phyloP scores from a whole-genome alignment of 306 rosid genomes.

The Inga oerstediana region DNA sequence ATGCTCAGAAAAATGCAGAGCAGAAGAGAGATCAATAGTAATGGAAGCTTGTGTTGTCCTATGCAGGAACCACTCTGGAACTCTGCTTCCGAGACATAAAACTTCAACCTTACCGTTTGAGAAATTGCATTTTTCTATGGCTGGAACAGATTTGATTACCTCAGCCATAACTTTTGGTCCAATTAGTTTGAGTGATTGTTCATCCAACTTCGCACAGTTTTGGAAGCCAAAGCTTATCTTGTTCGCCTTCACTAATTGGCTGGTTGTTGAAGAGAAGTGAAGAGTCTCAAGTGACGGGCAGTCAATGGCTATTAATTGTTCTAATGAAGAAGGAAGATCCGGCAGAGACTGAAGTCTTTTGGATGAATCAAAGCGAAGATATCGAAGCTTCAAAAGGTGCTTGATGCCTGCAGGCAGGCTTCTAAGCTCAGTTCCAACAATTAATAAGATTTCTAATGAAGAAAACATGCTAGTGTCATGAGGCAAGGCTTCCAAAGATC shows the following conservation, averaged over 20 bases:
- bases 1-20: background rate
- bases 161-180: background rate
- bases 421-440: background rate
- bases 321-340: background rate
- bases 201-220: background rate
- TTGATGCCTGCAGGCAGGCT: background rate
- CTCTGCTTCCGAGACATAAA: background rate
- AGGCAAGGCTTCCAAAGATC: background rate
- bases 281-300: background rate
- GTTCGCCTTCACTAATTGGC: background rate
- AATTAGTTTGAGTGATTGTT: background rate
- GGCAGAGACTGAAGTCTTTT: slow-evolving; percentile 8
- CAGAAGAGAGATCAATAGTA: background rate
- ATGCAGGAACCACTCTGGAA: background rate
- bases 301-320: background rate
- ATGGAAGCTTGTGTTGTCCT: background rate
- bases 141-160: background rate
- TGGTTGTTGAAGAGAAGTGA: background rate
- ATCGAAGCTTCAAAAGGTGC: background rate
- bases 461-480: background rate
- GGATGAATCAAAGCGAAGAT: background rate
- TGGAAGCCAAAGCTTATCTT: background rate
- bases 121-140: background rate
- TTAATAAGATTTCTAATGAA: background rate
- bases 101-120: background rate